Conservation (phyloP, 768 basidiomycete genomes). For the Suillus discolor region DNA sequence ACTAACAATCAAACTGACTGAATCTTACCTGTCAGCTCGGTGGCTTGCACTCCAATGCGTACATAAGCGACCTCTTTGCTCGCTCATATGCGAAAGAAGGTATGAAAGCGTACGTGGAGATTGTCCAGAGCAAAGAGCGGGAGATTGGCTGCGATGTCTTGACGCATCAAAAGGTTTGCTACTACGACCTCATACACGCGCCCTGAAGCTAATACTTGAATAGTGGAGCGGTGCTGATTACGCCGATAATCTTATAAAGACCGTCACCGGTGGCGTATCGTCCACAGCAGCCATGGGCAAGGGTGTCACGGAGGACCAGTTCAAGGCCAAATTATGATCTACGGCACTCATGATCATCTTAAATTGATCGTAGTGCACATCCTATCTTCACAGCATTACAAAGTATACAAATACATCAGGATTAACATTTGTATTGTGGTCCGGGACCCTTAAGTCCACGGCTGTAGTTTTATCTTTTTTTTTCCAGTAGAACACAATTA, state of each 20-base stretch:
- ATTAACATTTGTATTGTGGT: neutral
- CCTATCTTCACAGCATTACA: neutral
- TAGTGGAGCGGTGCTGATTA: conserved; percentile 97
- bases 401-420: conserved; percentile 5
- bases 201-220: conserved; percentile 17
- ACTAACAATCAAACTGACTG: conserved; percentile 12
- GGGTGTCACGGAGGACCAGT: conserved; percentile 93
- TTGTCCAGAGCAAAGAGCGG: conserved; percentile 90
- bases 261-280: conserved; percentile 95
- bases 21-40: conserved; percentile 62
- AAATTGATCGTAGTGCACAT: neutral
- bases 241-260: conserved; percentile 89
- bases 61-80: conserved; percentile 94
- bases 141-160: conserved; percentile 95
- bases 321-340: conserved; percentile 50
- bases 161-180: conserved; percentile 89
- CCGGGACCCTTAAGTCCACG: neutral
- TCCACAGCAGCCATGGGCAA: conserved; percentile 99
- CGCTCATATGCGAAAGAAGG: conserved; percentile 87
- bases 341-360: neutral
- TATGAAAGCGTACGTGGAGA: conserved; percentile 98
- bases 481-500: neutral
- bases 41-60: conserved; percentile 96
- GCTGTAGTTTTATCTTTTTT: neutral
- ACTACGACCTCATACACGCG: neutral